Base-by-base conservation (phyloP, 768 basidiomycete species). In the Boletus tylopilopsis region DNA sequence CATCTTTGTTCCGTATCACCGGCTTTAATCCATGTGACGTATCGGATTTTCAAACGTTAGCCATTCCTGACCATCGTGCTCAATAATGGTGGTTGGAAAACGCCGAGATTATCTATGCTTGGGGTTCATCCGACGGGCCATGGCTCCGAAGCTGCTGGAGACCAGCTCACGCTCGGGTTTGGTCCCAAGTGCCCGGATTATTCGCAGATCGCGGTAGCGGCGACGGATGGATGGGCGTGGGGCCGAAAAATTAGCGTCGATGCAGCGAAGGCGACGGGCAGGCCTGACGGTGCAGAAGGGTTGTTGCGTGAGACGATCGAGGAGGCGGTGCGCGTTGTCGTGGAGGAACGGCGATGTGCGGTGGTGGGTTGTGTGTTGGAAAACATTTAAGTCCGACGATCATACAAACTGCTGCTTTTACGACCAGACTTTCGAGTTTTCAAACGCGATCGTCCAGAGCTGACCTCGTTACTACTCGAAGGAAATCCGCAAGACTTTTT, bases 71-170 rank as follows among this genome's bases (percentile, higher is more conserved):
- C 84, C 0, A 70, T 88, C 53, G 71, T 88, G 1, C 64, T 89
- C 13, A 87, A 87, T 61, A 88, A 88, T 49, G 84, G 84, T 0
- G 84, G 83, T 0, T 84, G 82, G 84, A 80, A 73, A 57, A 79
- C 82, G 0, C 85, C 86, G 4, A 79, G 74, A 53, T 56, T 78
- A 13, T 85, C 84, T 0, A 79, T 87, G 80, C 67, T 85, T 9
- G 78, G 78, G 4, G 76, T 87, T 0, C 78, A 88, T 55, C 86
- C 85, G 0, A 54, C 59, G 0, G 85, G 85, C 0, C 63, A 77
- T 37, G 84, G 83, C 3, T 71, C 77, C 8, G 68, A 64, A 1
- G 58, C 61, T 0, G 59, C 71, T 1, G 80, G 78, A 0, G 71
- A 71, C 7, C 68, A 76, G 42, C 75, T 88, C 1, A 76, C 81